Percentiles rank a stretch among this genome's conserved stretches.
These are phyloP conservation scores for Solanum bulbocastanum DNA, from an alignment of 257 asterid genomes.

Conservation along the genomic window DNA sequence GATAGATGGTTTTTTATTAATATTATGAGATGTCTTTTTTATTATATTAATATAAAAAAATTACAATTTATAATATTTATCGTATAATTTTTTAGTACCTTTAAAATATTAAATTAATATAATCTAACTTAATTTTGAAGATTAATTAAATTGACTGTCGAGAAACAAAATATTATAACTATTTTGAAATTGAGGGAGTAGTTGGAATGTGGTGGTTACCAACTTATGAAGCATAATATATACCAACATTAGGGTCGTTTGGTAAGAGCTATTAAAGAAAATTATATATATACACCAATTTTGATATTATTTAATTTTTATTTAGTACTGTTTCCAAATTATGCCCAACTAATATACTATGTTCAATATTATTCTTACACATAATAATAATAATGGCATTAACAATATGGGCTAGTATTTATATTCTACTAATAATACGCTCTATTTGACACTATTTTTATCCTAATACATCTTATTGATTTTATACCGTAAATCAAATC, in stretches of 20 bases:
- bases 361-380: not conserved
- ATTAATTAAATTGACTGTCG: no score
- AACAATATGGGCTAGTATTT: not conserved
- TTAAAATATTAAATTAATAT: not conserved
- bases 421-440: not conserved
- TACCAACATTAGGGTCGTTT: not conserved
- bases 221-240: not conserved
- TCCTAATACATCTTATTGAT: not conserved
- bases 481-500: no score
- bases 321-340: no score
- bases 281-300: not conserved
- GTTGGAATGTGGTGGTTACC: not conserved
- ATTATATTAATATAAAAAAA: not conserved
- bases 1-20: no score
- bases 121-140: no score
- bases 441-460: not conserved
- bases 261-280: not conserved
- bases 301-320: not conserved
- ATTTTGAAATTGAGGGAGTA: no score
- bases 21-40: not conserved
- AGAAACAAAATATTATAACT: no score
- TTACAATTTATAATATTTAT: accelerated
- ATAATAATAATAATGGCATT: not conserved
- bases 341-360: no score
- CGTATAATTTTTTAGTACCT: no score